Conservation (phyloP, 2,329 filamentous ascomycete species). For the Calonectria honghensis region DNA sequence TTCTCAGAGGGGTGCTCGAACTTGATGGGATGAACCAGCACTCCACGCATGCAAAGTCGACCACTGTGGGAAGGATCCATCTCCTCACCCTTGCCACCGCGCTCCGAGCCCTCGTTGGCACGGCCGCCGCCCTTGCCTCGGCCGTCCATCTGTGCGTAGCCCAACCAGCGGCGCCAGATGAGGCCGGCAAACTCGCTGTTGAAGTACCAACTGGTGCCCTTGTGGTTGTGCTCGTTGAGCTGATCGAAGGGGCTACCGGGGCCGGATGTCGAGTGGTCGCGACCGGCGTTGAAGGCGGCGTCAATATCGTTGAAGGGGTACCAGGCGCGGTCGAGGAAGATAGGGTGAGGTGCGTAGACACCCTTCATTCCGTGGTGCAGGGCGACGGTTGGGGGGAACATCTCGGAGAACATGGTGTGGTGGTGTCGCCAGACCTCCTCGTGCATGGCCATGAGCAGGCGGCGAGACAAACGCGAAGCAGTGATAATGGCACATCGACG, state of each 20-base stretch:
- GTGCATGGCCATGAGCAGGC: conserved; percentile 83
- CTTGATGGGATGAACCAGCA: conserved; percentile 90
- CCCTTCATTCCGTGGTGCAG: conserved; percentile 87
- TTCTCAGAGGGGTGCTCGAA: conserved; percentile 71
- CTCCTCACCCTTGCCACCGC: conserved; percentile 73
- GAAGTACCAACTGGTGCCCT: conserved; percentile 90
- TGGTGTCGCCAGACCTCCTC: conserved; percentile 80
- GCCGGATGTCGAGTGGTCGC: conserved; percentile 79
- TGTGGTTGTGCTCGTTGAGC: conserved; percentile 87
- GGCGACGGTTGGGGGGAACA: conserved; percentile 83
- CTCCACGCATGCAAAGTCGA: conserved; percentile 85
- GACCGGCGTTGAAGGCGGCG: conserved; percentile 85
- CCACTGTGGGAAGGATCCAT: conserved; percentile 68
- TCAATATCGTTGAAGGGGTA: conserved; percentile 78
- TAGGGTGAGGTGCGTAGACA: conserved; percentile 86
- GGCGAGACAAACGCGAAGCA: conserved; percentile 79
- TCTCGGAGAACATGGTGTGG: conserved; percentile 86
- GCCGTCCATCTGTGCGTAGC: conserved; percentile 72
- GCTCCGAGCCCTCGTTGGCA: conserved; percentile 67
- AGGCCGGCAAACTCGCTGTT: conserved; percentile 85
- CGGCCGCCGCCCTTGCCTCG: conserved; percentile 69
- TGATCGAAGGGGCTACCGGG: conserved; percentile 80
- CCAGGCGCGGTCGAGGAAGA: conserved; percentile 88
- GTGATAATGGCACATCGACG: conserved; percentile 84
- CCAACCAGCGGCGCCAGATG: conserved; percentile 88